Conservation (phyloP, 176 grass and related monocot species). For the Saccharum spontaneum region DNA sequence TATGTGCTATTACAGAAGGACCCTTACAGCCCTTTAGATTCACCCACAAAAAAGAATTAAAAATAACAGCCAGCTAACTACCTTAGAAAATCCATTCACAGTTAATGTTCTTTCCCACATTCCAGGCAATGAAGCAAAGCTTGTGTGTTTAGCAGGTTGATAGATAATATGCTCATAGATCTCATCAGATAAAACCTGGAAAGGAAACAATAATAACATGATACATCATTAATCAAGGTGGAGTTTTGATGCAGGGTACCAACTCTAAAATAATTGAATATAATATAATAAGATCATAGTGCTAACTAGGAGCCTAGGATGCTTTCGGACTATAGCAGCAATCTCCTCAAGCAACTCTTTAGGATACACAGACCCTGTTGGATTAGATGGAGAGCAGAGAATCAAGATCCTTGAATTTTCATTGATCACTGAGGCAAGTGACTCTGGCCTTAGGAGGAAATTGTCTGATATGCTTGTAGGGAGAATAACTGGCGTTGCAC, state of each 20-base stretch:
- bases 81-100: constrained; percentile 88
- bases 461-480: constrained; percentile 84
- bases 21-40: background rate
- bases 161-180: constrained; percentile 92
- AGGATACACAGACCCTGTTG: constrained; percentile 91
- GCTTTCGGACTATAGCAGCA: constrained; percentile 76
- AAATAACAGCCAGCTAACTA: constrained; percentile 26
- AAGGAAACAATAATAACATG: constrained; percentile 20
- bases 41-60: background rate
- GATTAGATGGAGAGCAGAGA: constrained; percentile 94
- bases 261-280: background rate
- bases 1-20: background rate
- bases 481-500: constrained; percentile 77
- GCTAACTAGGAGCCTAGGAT: constrained; percentile 85
- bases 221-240: constrained; percentile 13
- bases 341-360: constrained; percentile 87
- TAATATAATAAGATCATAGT: constrained; percentile 17
- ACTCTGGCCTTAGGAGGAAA: constrained; percentile 65
- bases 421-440: constrained; percentile 66
- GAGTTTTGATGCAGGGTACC: background rate
- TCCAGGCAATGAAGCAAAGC: constrained; percentile 77
- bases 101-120: constrained; percentile 83
- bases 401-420: constrained; percentile 90
- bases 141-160: constrained; percentile 69
- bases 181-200: constrained; percentile 87